Evolutionary conservation across 1,284 basidiomycete species (phyloP).

Genomic region (Trichosporon coremiiforme): DNA sequence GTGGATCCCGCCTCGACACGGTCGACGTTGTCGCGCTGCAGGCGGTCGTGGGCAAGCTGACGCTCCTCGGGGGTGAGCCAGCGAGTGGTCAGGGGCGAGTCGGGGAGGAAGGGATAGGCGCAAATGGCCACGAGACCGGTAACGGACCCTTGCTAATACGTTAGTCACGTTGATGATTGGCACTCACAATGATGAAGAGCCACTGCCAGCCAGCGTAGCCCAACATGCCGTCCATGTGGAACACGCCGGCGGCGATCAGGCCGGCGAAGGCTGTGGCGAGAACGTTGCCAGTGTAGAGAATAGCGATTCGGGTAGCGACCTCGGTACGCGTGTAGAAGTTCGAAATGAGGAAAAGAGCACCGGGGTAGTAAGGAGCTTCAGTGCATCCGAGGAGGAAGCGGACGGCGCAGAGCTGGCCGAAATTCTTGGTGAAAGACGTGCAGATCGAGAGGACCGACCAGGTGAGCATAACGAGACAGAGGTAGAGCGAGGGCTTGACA

Average conservation of each 20-base stretch:
- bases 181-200: slow-evolving; percentile 33
- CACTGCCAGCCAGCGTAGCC: slow-evolving; percentile 38
- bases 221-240: slow-evolving; percentile 28
- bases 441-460: slow-evolving; percentile 35
- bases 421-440: slow-evolving; percentile 39
- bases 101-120: slow-evolving; percentile 30
- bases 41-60: slow-evolving; percentile 30
- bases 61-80: slow-evolving; percentile 30
- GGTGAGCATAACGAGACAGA: slow-evolving; percentile 42
- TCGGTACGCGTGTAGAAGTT: slow-evolving; percentile 53
- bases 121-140: slow-evolving; percentile 29
- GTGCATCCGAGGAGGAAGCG: slow-evolving; percentile 51
- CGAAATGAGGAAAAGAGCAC: slow-evolving; percentile 51
- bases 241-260: slow-evolving; percentile 35
- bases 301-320: slow-evolving; percentile 49
- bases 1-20: slow-evolving; percentile 37
- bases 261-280: slow-evolving; percentile 37
- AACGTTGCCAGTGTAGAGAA: slow-evolving; percentile 45
- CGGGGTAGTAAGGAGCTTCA: slow-evolving; percentile 46
- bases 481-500: slow-evolving; percentile 43
- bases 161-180: neutral
- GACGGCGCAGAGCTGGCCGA: slow-evolving; percentile 39
- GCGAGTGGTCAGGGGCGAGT: slow-evolving; percentile 29
- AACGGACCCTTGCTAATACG: slow-evolving; percentile 23
- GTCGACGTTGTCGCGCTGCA: slow-evolving; percentile 39